Evolutionary conservation across 1,139 yeast species (phyloP).

Genomic region (Yamadazyma sp.): DNA sequence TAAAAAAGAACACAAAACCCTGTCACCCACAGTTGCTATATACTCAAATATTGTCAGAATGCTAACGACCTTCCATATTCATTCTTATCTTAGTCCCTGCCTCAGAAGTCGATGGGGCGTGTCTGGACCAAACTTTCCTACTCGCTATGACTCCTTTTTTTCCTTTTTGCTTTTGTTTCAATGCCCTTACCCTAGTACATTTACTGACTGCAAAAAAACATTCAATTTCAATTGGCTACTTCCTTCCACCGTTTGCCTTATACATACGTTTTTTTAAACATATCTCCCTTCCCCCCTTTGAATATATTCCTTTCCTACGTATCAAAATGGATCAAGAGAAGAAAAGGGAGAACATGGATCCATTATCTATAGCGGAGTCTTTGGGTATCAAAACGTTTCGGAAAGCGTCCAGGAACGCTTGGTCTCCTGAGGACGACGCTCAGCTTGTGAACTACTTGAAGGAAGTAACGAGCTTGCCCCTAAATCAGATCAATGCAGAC

Average conservation of each 20-base stretch:
- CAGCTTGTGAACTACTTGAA: slow-evolving; percentile 41
- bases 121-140: slow-evolving; percentile 1
- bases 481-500: slow-evolving; percentile 31
- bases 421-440: slow-evolving; percentile 68
- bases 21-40: neutral
- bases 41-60: neutral
- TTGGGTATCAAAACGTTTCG: slow-evolving; percentile 76
- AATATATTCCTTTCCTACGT: too few species aligned
- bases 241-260: neutral
- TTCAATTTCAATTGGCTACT: neutral
- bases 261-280: neutral
- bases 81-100: too few species aligned
- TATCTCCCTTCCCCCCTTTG: too few species aligned
- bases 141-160: slow-evolving; percentile 5
- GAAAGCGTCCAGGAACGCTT: slow-evolving; percentile 60
- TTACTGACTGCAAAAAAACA: slow-evolving; percentile 1
- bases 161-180: too few species aligned
- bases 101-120: too few species aligned
- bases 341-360: slow-evolving; percentile 49
- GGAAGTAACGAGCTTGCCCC: slow-evolving; percentile 19
- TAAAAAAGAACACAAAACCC: too few species aligned
- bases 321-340: slow-evolving; percentile 5
- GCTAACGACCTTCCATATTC: neutral
- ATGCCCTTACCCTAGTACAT: neutral
- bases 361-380: slow-evolving; percentile 67